Percentiles rank a stretch among this genome's conserved stretches.
Evolutionary conservation across 23 red algal genomes (phyloP).

Genomic region (Gracilariopsis chorda): DNA sequence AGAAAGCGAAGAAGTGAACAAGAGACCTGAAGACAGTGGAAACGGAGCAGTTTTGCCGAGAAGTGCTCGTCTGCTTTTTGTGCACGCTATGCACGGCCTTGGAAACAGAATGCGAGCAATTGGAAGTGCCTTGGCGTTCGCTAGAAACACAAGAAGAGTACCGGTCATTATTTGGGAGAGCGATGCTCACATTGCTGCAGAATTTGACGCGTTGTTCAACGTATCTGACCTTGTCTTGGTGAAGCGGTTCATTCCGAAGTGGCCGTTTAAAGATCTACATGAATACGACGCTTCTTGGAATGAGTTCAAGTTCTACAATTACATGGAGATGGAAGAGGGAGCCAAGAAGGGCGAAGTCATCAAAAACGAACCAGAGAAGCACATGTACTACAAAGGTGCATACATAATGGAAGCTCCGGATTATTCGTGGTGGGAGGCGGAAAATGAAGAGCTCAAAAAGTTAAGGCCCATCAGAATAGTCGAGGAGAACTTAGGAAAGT

Average conservation of each 20-base stretch:
- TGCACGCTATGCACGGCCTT: conserved; percentile 72
- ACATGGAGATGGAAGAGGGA: conserved; percentile 79
- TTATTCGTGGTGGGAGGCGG: conserved; percentile 71
- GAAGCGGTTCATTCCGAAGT: conserved; percentile 41
- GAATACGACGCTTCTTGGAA: conserved; percentile 58
- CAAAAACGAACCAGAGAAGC: conserved; percentile 59
- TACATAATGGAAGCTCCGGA: conserved; percentile 82
- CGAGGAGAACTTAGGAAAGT: background rate
- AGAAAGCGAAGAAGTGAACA: background rate
- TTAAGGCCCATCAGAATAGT: conserved; percentile 59
- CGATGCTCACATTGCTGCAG: conserved; percentile 78
- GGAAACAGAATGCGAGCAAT: conserved; percentile 77
- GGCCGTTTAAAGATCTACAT: conserved; percentile 51
- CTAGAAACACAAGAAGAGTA: conserved; percentile 23
- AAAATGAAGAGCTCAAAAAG: conserved; percentile 66
- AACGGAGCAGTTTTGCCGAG: background rate
- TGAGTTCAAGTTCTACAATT: conserved; percentile 66
- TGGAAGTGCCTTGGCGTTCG: conserved; percentile 67
- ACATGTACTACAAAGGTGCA: conserved; percentile 79
- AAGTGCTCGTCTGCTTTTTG: conserved; percentile 46
- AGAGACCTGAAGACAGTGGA: background rate
- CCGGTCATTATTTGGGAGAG: conserved; percentile 77
- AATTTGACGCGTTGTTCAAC: conserved; percentile 71
- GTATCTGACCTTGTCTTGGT: conserved; percentile 38
- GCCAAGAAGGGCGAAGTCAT: conserved; percentile 71